Evolutionary conservation across 2,329 filamentous ascomycete species (phyloP).

Genomic region (Blumeria hordei): DNA sequence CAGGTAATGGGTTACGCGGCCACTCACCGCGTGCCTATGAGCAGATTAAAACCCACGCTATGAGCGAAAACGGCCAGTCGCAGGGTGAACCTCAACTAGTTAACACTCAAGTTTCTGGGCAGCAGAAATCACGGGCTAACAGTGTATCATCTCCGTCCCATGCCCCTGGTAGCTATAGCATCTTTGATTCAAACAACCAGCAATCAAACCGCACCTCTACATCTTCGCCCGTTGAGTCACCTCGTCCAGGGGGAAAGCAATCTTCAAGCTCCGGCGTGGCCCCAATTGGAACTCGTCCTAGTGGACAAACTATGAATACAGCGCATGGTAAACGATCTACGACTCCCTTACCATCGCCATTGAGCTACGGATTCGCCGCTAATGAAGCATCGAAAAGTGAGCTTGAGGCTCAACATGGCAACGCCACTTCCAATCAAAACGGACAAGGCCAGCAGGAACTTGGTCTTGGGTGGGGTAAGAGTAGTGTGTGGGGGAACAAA

Average conservation of each 20-base stretch:
- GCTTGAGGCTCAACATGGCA: not conserved
- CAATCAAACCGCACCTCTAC: conserved; percentile 57
- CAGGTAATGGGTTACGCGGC: conserved; percentile 41
- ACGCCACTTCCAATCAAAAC: conserved; percentile 28
- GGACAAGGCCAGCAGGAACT: conserved; percentile 16
- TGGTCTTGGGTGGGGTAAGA: conserved; percentile 44
- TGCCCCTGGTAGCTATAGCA: conserved; percentile 29
- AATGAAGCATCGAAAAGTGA: conserved; percentile 20
- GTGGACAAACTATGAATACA: conserved; percentile 30
- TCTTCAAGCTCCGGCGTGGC: conserved; percentile 44
- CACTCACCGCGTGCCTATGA: conserved; percentile 65
- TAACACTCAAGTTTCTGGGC: conserved; percentile 14
- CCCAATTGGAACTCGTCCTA: conserved; percentile 78
- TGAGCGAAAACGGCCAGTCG: conserved; percentile 9
- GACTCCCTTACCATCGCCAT: conserved; percentile 74
- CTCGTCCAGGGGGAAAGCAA: conserved; percentile 41
- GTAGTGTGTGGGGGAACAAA: conserved; percentile 66
- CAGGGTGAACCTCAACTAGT: conserved; percentile 26
- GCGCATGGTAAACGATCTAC: conserved; percentile 48
- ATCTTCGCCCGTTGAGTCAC: conserved; percentile 66
- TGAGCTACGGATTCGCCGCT: conserved; percentile 46
- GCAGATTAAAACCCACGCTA: conserved; percentile 25
- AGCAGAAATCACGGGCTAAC: conserved; percentile 41
- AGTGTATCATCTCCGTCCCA: conserved; percentile 69
- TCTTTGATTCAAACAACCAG: conserved; percentile 36